Evolutionary conservation across 352 stramenopile genomes (phyloP).

Genomic region (Pythium angustatum): DNA sequence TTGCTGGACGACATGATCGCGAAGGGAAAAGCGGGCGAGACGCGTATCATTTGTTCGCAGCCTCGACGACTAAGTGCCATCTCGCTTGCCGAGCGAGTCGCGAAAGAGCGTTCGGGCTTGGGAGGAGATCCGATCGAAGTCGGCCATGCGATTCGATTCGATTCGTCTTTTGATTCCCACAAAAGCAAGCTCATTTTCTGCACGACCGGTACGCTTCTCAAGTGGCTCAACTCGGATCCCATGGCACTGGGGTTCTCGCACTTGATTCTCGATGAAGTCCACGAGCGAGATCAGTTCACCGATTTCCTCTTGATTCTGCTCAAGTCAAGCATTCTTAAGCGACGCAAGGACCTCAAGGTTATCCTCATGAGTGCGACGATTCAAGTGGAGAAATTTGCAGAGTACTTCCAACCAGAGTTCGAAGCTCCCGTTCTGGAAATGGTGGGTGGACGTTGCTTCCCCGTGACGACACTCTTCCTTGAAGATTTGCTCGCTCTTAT

Average conservation of each 20-base stretch:
- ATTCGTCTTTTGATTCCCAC: constrained; percentile 71
- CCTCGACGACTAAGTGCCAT: constrained; percentile 92
- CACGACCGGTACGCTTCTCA: constrained; percentile 94
- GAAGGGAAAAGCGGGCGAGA: constrained; percentile 54
- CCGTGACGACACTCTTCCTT: constrained; percentile 93
- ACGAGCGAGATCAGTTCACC: constrained; percentile 95
- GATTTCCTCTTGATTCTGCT: constrained; percentile 96
- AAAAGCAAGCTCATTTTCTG: constrained; percentile 96
- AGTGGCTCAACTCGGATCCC: constrained; percentile 80
- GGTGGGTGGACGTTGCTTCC: constrained; percentile 82
- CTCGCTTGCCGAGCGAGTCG: constrained; percentile 86
- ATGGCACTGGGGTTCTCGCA: constrained; percentile 86
- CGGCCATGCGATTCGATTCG: constrained; percentile 93
- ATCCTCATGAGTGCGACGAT: constrained; percentile 97
- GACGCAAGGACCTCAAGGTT: constrained; percentile 85
- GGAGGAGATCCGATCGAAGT: constrained; percentile 74
- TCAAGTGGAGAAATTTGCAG: constrained; percentile 91
- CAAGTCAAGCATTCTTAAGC: constrained; percentile 83
- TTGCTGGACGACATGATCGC: constrained; percentile 85
- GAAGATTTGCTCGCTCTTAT: constrained; percentile 80
- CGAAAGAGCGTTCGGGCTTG: constrained; percentile 60
- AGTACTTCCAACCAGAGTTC: constrained; percentile 88
- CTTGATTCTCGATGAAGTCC: constrained; percentile 96
- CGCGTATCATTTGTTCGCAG: constrained; percentile 92
- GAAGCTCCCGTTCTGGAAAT: constrained; percentile 76